A percentile compares a stretch with the other conserved stretches of the same genome.
phyloP scores from a whole-genome alignment of 306 rosid species.

The Vigna radiata region DNA sequence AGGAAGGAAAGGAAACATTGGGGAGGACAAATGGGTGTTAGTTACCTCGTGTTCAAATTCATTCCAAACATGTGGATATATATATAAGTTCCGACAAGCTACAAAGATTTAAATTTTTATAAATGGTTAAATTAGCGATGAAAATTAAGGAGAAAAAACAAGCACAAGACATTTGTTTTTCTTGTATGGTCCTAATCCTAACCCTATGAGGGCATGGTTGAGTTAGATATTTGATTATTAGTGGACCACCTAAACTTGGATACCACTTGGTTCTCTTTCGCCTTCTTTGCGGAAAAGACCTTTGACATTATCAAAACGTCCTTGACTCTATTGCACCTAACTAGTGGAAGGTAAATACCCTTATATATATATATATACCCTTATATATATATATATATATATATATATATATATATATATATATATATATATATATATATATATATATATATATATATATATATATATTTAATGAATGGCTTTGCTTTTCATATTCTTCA shows the following conservation, averaged over 20 bases:
- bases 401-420: background rate
- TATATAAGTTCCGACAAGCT: background rate
- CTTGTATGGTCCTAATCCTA: background rate
- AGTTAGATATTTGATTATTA: slow-evolving; percentile 28
- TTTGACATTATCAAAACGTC: slow-evolving; percentile 3
- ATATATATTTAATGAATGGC: background rate
- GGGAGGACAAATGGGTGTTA: background rate
- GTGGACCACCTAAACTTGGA: slow-evolving; percentile 21
- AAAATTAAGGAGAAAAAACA: background rate
- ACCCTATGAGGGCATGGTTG: background rate
- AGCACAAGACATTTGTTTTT: background rate
- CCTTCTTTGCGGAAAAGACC: background rate
- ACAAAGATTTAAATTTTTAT: background rate
- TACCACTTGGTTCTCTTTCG: background rate
- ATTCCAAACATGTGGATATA: background rate
- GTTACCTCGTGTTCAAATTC: background rate
- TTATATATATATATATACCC: too few relatives aligned
- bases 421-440: too few relatives aligned
- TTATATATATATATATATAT: too few relatives aligned
- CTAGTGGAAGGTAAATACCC: background rate
- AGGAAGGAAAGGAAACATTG: background rate
- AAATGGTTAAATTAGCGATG: background rate
- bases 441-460: background rate
- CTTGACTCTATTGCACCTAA: background rate
- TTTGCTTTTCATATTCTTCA: background rate